Evolutionary conservation across 1,284 basidiomycete species (phyloP).

Genomic region (Malassezia vespertilionis): DNA sequence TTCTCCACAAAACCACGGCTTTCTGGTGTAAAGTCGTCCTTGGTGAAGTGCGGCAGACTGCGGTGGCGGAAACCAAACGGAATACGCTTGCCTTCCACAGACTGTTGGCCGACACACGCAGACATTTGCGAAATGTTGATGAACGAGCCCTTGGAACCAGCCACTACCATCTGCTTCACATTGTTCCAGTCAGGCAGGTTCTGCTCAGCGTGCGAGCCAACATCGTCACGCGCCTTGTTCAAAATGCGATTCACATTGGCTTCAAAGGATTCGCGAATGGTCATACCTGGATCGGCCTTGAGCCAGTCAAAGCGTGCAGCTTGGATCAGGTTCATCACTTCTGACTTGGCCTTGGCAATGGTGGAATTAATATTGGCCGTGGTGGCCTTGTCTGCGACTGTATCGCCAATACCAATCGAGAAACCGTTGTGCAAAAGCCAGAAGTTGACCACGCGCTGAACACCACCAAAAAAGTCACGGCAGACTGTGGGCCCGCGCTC

Average conservation of each 20-base stretch:
- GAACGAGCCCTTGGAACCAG: constrained; percentile 80
- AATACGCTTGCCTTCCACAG: constrained; percentile 93
- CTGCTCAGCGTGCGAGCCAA: constrained; percentile 88
- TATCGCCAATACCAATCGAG: constrained; percentile 97
- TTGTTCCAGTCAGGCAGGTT: constrained; percentile 97
- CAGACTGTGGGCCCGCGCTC: constrained; percentile 91
- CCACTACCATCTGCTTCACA: constrained; percentile 99
- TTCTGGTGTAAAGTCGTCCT: constrained; percentile 97
- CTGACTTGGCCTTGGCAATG: constrained; percentile 66
- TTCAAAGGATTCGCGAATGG: constrained; percentile 96
- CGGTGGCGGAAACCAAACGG: constrained; percentile 97
- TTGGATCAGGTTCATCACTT: constrained; percentile 41
- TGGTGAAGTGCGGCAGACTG: constrained; percentile 90
- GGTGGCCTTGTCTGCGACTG: constrained; percentile 84
- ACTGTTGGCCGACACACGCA: constrained; percentile 96
- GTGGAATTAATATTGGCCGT: constrained; percentile 68
- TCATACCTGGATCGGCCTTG: constrained; percentile 68
- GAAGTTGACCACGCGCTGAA: constrained; percentile 91
- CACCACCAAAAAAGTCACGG: constrained; percentile 80
- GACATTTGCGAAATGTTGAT: constrained; percentile 99
- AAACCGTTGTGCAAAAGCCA: constrained; percentile 99
- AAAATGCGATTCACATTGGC: constrained; percentile 79
- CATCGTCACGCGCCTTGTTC: constrained; percentile 88
- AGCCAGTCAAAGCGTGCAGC: constrained; percentile 41
- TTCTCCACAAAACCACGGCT: constrained; percentile 99